Conservation (phyloP, 495 filamentous ascomycete genomes). For the Tuber melanosporum region DNA sequence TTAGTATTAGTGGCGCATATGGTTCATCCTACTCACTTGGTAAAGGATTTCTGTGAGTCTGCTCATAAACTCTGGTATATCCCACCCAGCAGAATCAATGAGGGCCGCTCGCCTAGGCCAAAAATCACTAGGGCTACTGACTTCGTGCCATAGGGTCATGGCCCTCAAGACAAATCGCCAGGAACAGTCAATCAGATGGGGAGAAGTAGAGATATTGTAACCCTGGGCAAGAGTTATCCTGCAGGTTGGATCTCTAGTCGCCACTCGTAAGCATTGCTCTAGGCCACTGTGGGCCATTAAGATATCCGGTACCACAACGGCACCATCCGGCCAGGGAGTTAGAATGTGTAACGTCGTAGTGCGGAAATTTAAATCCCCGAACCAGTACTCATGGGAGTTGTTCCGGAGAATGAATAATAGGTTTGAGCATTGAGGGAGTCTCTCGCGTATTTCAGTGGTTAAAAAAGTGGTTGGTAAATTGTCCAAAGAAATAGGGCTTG, state of each 20-base stretch:
- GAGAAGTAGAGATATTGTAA: not conserved
- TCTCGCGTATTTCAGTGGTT: not conserved
- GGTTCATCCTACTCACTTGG: not conserved
- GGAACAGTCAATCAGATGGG: not conserved
- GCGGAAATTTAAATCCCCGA: not conserved
- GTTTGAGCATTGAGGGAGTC: not conserved
- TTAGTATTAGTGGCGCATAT: not conserved
- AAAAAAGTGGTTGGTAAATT: not conserved
- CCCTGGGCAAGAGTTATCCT: not conserved
- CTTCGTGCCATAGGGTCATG: not conserved
- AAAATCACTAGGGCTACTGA: not conserved
- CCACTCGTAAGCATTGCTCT: not conserved
- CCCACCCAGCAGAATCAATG: not conserved
- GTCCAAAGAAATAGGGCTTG: not conserved
- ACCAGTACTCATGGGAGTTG: not conserved
- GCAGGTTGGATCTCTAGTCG: not conserved
- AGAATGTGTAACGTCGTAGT: not conserved
- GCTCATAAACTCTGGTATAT: not conserved
- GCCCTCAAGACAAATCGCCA: conserved; percentile 1
- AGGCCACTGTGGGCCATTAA: not conserved
- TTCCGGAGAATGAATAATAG: not conserved
- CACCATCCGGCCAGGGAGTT: not conserved
- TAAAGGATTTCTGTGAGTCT: not conserved
- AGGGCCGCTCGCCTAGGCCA: not conserved
- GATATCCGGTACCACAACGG: not conserved